Evolutionary conservation across 495 filamentous ascomycete genomes (phyloP).

Genomic region (Penicillium flavigenum): DNA sequence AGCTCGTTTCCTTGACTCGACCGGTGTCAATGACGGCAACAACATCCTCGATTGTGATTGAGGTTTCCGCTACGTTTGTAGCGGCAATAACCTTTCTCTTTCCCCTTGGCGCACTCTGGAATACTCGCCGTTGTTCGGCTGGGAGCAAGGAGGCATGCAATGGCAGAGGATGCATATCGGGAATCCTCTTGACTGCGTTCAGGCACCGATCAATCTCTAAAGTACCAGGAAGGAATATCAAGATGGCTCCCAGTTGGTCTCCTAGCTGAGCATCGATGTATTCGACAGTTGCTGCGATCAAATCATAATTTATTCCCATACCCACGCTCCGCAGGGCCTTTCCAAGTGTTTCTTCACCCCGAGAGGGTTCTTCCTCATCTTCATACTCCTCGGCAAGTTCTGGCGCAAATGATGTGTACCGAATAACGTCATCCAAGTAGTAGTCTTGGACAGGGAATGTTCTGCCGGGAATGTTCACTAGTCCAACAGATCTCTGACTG

Average conservation of each 20-base stretch:
- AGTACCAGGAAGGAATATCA: slow-evolving; percentile 86
- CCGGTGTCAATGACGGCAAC: slow-evolving; percentile 96
- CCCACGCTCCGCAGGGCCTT: slow-evolving; percentile 72
- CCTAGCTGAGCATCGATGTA: slow-evolving; percentile 76
- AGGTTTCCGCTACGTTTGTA: slow-evolving; percentile 97
- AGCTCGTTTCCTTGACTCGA: slow-evolving; percentile 93
- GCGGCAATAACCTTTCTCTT: slow-evolving; percentile 90
- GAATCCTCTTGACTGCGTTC: slow-evolving; percentile 63
- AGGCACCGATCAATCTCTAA: slow-evolving; percentile 85
- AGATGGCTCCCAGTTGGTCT: slow-evolving; percentile 73
- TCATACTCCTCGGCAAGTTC: slow-evolving; percentile 38
- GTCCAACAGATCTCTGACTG: slow-evolving; percentile 62
- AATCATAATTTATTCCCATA: slow-evolving; percentile 87
- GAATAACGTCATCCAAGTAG: slow-evolving; percentile 86
- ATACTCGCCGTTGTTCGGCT: slow-evolving; percentile 82
- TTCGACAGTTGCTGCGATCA: slow-evolving; percentile 74
- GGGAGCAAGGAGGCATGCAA: slow-evolving; percentile 90
- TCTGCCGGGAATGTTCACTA: slow-evolving; percentile 82
- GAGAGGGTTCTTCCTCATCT: slow-evolving; percentile 38
- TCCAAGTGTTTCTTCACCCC: slow-evolving; percentile 52
- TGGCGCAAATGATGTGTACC: slow-evolving; percentile 68
- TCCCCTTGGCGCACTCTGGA: slow-evolving; percentile 69
- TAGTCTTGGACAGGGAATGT: slow-evolving; percentile 89
- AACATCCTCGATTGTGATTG: slow-evolving; percentile 96
- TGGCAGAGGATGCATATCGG: slow-evolving; percentile 75